phyloP scores from a whole-genome alignment of 2,329 filamentous ascomycete genomes.

The Fusarium begoniae region DNA sequence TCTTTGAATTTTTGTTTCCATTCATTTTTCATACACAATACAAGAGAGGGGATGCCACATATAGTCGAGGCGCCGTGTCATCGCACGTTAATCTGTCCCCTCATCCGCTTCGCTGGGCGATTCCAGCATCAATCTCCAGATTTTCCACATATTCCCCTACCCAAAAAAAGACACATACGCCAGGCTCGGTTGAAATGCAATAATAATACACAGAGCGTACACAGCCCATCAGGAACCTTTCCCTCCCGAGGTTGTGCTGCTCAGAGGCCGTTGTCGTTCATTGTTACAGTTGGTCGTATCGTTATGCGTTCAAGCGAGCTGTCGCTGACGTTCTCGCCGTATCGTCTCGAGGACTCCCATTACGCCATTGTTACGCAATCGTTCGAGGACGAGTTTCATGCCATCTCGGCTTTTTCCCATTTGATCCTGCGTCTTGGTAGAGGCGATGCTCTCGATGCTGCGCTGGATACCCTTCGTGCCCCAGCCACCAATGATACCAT shows the following conservation, averaged over 20 bases:
- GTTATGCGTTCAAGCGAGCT: conserved; percentile 36
- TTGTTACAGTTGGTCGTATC: conserved; percentile 39
- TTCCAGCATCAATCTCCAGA: conserved; percentile 17
- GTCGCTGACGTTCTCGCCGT: conserved; percentile 54
- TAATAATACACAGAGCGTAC: conserved; percentile 47
- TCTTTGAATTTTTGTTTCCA: conserved; percentile 29
- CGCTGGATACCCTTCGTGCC: conserved; percentile 77
- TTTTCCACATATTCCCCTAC: conserved; percentile 23
- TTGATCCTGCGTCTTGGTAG: conserved; percentile 79
- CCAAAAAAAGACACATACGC: conserved; percentile 47
- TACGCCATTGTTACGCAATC: conserved; percentile 67
- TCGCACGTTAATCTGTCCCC: conserved; percentile 35
- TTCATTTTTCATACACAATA: conserved; percentile 41
- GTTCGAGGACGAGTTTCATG: conserved; percentile 82
- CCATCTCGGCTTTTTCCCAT: conserved; percentile 83
- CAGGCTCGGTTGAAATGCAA: conserved; percentile 46
- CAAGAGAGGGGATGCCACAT: conserved; percentile 54
- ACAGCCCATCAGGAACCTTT: conserved; percentile 13
- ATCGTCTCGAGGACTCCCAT: conserved; percentile 67
- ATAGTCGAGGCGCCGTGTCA: conserved; percentile 41
- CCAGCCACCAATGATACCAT: conserved; percentile 65
- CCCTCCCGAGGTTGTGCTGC: conserved; percentile 25
- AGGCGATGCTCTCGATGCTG: conserved; percentile 81
- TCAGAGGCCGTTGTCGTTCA: conserved; percentile 34
- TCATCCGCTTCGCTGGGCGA: conserved; percentile 6